Evolutionary conservation across 163 green algal genomes (phyloP).

Genomic region (Picocystis sp.): DNA sequence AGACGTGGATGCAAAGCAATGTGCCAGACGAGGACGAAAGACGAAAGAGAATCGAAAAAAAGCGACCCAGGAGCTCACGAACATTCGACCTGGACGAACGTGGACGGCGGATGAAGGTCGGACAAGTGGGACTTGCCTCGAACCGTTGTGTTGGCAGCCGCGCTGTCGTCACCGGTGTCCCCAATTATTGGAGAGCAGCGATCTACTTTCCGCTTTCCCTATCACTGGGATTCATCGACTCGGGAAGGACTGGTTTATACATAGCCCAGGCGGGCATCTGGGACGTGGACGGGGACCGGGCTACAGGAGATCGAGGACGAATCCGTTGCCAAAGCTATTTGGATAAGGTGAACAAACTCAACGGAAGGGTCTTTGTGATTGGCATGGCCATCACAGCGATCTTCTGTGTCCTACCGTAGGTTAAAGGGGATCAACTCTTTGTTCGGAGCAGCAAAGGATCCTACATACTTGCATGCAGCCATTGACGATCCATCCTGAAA

Average conservation of each 20-base stretch:
- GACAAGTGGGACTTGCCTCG: neutral
- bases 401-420: slow-evolving; percentile 2
- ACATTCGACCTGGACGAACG: slow-evolving; percentile 16
- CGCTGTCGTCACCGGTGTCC: slow-evolving; percentile 1
- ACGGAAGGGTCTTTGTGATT: slow-evolving; percentile 6
- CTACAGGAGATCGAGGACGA: slow-evolving; percentile 20
- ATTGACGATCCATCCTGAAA: too few relatives aligned
- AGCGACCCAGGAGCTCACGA: slow-evolving; percentile 6
- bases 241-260: slow-evolving; percentile 12
- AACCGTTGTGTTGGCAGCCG: slow-evolving; percentile 6
- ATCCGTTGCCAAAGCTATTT: slow-evolving; percentile 11
- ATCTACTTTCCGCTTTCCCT: slow-evolving; percentile 8
- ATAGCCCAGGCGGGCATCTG: slow-evolving; percentile 20
- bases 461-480: too few relatives aligned
- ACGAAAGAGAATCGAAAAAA: neutral
- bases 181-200: neutral
- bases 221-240: slow-evolving; percentile 11
- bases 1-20: slow-evolving; percentile 7
- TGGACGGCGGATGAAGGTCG: slow-evolving; percentile 2
- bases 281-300: slow-evolving; percentile 20
- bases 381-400: slow-evolving; percentile 1
- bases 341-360: slow-evolving; percentile 20
- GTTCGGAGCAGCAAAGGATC: too few relatives aligned
- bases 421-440: too few relatives aligned
- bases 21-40: slow-evolving; percentile 2